These are phyloP conservation scores for Lizanozyma gosingica DNA, from an alignment of 1,139 yeast genomes.

Conservation along the genomic window DNA sequence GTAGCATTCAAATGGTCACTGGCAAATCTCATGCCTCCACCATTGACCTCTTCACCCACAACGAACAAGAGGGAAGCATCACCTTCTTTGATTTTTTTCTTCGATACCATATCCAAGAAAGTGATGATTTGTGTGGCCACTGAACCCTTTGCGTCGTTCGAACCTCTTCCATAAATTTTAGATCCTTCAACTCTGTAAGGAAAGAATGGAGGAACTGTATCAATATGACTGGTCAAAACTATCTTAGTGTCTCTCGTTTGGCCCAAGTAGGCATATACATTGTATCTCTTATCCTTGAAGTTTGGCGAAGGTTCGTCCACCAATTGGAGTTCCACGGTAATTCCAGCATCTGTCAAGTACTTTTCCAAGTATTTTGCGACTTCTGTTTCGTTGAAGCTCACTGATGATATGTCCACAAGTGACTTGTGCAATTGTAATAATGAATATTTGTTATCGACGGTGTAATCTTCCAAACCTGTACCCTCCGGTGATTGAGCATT, in stretches of 20 bases:
- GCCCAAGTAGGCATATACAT: conserved; percentile 53
- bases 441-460: conserved; percentile 8
- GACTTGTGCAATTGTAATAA: conserved; percentile 11
- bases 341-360: conserved; percentile 33
- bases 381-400: conserved; percentile 1
- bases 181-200: conserved; percentile 43
- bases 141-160: conserved; percentile 62
- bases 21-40: conserved; percentile 50
- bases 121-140: conserved; percentile 57
- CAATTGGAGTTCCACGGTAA: conserved; percentile 40
- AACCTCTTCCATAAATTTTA: conserved; percentile 54
- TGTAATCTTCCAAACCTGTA: conserved; percentile 7
- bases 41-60: conserved; percentile 61
- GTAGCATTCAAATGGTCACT: conserved; percentile 26
- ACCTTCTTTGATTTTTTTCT: conserved; percentile 35
- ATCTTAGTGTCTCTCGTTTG: conserved; percentile 36
- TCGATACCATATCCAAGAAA: conserved; percentile 31
- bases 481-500: background rate
- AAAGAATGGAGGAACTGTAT: conserved; percentile 63
- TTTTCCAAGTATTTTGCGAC: conserved; percentile 23
- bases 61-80: conserved; percentile 55
- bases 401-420: conserved; percentile 7
- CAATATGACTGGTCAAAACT: conserved; percentile 56
- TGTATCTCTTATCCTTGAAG: conserved; percentile 23
- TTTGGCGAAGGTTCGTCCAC: conserved; percentile 17